Conservation (phyloP, 371 early-diverging fungal genomes). For the Basidiobolus meristosporus region DNA sequence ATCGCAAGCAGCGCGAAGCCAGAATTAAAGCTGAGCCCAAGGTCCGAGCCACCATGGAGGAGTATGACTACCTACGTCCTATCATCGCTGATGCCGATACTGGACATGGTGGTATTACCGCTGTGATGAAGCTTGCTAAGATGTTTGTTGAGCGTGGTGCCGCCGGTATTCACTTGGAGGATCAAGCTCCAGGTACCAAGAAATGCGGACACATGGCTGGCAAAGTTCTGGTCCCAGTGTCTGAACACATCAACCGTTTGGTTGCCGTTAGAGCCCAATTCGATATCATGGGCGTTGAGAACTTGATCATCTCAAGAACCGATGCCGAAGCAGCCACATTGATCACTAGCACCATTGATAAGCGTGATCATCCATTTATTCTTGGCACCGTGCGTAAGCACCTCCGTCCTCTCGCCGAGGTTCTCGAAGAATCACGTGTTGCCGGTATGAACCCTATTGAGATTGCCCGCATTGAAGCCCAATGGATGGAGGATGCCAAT, state of each 20-base stretch:
- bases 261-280: slow-evolving; percentile 90
- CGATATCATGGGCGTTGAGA: slow-evolving; percentile 93
- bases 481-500: slow-evolving; percentile 73
- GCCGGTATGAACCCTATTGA: slow-evolving; percentile 53
- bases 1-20: slow-evolving; percentile 88
- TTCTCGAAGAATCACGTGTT: slow-evolving; percentile 62
- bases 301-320: slow-evolving; percentile 83
- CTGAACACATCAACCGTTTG: slow-evolving; percentile 93
- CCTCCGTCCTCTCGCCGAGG: slow-evolving; percentile 49
- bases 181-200: slow-evolving; percentile 88
- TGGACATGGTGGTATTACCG: slow-evolving; percentile 88
- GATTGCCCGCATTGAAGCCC: slow-evolving; percentile 69
- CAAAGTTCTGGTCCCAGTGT: slow-evolving; percentile 91
- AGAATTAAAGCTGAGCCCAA: slow-evolving; percentile 47
- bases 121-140: slow-evolving; percentile 82
- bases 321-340: slow-evolving; percentile 96
- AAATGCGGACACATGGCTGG: slow-evolving; percentile 99
- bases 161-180: slow-evolving; percentile 84
- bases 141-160: slow-evolving; percentile 89
- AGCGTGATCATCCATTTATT: slow-evolving; percentile 92
- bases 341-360: slow-evolving; percentile 88
- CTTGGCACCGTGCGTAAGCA: slow-evolving; percentile 70
- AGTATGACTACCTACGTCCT: slow-evolving; percentile 82
- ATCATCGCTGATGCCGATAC: slow-evolving; percentile 97
- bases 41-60: slow-evolving; percentile 51